Evolutionary conservation across 129 eudicot genomes (phyloP), one percentile per base, ranked within the genome.

Genomic region (Heracleum sosnowskyi): DNA sequence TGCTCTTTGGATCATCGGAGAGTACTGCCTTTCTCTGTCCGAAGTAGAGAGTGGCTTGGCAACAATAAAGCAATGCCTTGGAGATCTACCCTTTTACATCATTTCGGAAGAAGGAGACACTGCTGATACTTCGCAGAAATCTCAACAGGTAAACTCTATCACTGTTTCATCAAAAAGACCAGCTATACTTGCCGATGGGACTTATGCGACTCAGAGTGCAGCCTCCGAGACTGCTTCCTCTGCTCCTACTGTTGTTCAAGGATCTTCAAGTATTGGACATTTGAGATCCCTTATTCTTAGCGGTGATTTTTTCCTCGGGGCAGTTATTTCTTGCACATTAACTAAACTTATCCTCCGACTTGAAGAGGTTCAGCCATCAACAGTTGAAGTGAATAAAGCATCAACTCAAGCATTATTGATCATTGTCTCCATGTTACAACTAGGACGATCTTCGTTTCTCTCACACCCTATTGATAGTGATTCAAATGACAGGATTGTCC

Each of bases 1-100:
- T 89, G 98, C 98, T 80, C 97, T 93, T 77, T 93, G 98, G 98
- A 93, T 93, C 73, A 84, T 91, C 77, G 96, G 98, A 31, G 97
- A 93, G 88, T 93, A 91, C 66, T 91, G 98, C 78, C 93, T 93
- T 51, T 93, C 98, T 39, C 88, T 91, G 49, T 87, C 96, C 45
- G 98, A 93, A 89, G 98, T 93, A 55, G 98, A 91, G 82, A 93
- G 89, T 78, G 98, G 97, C 64, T 86, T 93, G 73, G 76, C 89
- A 31, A 90, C 91, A 41, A 89, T 93, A 24, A 93, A 91, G 80
- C 97, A 95, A 69, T 95, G 98, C 80, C 97, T 95, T 51, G 98
- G 98, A 6, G 97, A 95, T 79, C 83, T 93, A 22, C 98, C 98
- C 0, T 93, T 93, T 80, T 93, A 87, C 84, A 57, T 79, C 1